Evolutionary conservation across 345 rosid species (phyloP), one percentile per base, ranked within the genome.

Genomic region (Clarkia xantiana): DNA sequence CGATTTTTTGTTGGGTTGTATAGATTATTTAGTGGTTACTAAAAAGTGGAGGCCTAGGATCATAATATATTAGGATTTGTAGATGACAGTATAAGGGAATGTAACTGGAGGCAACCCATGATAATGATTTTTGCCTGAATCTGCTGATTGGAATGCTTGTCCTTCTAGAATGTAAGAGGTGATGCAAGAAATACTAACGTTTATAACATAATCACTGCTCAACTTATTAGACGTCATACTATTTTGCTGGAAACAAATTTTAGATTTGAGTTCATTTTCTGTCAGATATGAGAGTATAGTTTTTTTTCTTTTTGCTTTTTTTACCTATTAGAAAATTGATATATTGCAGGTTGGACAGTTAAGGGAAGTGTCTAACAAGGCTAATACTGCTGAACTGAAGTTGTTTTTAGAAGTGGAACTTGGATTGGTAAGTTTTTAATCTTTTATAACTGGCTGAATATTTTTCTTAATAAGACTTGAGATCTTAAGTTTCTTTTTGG

Each of bases 341-440:
- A 17, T 44, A 39, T 42, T 68, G 15, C 42, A 74, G 79, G 75
- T 74, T 70, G 79, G 75, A 49, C 73, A 64, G 49, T 54, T 74
- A 57, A 74, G 62, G 44, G 73, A 64, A 55, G 68, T 56, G 29
- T 56, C 71, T 12, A 59, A 67, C 50, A 62, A 67, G 59, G 58
- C 72, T 10, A 56, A 38, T 23, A 62, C 55, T 64, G 68, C 62
- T 1, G 68, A 74, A 48, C 45, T 74, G 48, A 74, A 74, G 25
- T 45, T 74, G 47, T 74, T 67, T 53, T 54, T 74, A 63, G 79
- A 74, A 74, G 70, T 70, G 16, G 79, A 61, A 29, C 47, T 59
- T 34, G 76, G 73, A 29, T 55, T 38, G 73, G 79, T 74, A 61
- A 14, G 25, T 40, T 54, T 50, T 9, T 42, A 39, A 10, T 48